Percentiles rank a stretch among this genome's conserved stretches.
Conservation (phyloP, 129 eudicot species). For the carrot (Daucus carota) region DH1_v3.0 NC_030382.2:30656001-30656500, state of each 20-base stretch:
- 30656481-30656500: constrained; percentile 54
- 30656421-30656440: constrained; percentile 5
- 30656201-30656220: constrained; percentile 88
- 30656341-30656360: constrained; percentile 53
- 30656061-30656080: background rate
- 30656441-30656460: constrained; percentile 38
- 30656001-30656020: background rate
- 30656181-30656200: constrained; percentile 54
- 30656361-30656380: constrained; percentile 69
- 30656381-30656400: background rate
- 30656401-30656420: background rate
- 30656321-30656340: constrained; percentile 91
- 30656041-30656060: background rate
- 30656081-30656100: background rate
- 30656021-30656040: too few species aligned
- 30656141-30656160: background rate
- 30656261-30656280: background rate
- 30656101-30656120: background rate
- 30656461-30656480: constrained; percentile 41
- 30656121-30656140: background rate
- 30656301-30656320: constrained; percentile 61
- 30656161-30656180: constrained; percentile 46
- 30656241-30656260: background rate
- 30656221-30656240: too few species aligned
- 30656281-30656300: constrained; percentile 35